Evolutionary conservation across 495 filamentous ascomycete species (phyloP), one percentile per base, ranked within the genome.

Genomic region (Penicillium arizonense): DNA sequence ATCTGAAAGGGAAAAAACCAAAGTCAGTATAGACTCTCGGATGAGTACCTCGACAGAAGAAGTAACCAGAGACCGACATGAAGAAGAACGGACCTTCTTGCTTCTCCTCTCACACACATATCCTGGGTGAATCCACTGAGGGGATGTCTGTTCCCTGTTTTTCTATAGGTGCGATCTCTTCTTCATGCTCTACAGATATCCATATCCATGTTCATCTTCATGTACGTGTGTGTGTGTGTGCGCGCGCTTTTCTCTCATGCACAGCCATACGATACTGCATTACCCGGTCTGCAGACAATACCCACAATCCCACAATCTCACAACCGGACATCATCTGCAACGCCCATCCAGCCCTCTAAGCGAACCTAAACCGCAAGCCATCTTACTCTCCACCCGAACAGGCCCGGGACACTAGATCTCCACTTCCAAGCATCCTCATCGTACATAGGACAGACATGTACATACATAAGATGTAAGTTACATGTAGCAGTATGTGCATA

Each of bases 31-130:
- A 21, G 9, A 47, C 11, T 8, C 37, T 20, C 24, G 28, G 18
- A 16, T 40, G 34, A 33, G 48, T 23, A 35, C 18, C 8, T 50
- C 20, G 48, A 42, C 48, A 6, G 23, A 50, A 43, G 26, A 42
- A 23, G 48, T 23, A 50, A 50, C 34, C 28, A 30, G 28, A 30
- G 28, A 30, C 28, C 28, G 28, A 4, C 28, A 30, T 30, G 28
- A 30, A 30, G 28, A 30, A 30, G 28, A 30, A 30, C 9, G 28
- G 28, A 30, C 28, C 28, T 2, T 8, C 28, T 30, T 30, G 28
- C 28, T 4, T 30, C 5, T 30, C 28, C 9, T 26, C 24, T 7
- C 24, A 26, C 24, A 1, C 4, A 26, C 24, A 26, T 26, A 7
- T 4, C 4, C 24, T 26, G 24, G 24, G 7, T 26, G 23, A 24